phyloP scores from a whole-genome alignment of 2,329 filamentous ascomycete genomes.

The Fusarium sp. region DNA sequence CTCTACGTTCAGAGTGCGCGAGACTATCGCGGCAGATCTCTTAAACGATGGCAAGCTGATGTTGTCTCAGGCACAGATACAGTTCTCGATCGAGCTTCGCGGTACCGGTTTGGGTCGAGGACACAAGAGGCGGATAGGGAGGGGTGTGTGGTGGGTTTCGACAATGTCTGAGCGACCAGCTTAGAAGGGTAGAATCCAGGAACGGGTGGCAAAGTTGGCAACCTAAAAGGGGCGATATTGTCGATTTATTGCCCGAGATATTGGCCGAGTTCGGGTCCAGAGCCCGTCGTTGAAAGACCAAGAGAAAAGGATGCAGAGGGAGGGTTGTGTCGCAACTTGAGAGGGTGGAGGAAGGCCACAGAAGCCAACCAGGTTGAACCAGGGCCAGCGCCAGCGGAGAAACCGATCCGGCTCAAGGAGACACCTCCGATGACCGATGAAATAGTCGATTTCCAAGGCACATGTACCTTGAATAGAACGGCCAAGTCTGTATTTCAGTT shows the following conservation, averaged over 20 bases:
- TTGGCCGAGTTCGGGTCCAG: neutral
- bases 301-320: neutral
- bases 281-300: neutral
- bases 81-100: slow-evolving; percentile 3
- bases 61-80: neutral
- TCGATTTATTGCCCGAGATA: neutral
- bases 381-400: slow-evolving; percentile 29
- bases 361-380: slow-evolving; percentile 6
- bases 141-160: slow-evolving; percentile 10
- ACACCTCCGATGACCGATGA: slow-evolving; percentile 4
- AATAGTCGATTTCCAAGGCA: slow-evolving; percentile 1
- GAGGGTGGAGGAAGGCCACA: slow-evolving; percentile 9
- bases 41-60: neutral
- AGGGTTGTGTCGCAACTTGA: neutral
- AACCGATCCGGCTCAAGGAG: slow-evolving; percentile 21
- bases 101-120: neutral
- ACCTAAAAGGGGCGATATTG: neutral
- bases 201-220: neutral
- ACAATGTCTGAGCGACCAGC: neutral
- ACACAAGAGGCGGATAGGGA: neutral
- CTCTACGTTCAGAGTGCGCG: neutral
- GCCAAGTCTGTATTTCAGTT: neutral
- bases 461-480: neutral
- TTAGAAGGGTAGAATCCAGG: slow-evolving; percentile 13
- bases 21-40: neutral